Base-by-base conservation (phyloP, 1,139 yeast genomes). In the Oligophagozyma castellii region DNA sequence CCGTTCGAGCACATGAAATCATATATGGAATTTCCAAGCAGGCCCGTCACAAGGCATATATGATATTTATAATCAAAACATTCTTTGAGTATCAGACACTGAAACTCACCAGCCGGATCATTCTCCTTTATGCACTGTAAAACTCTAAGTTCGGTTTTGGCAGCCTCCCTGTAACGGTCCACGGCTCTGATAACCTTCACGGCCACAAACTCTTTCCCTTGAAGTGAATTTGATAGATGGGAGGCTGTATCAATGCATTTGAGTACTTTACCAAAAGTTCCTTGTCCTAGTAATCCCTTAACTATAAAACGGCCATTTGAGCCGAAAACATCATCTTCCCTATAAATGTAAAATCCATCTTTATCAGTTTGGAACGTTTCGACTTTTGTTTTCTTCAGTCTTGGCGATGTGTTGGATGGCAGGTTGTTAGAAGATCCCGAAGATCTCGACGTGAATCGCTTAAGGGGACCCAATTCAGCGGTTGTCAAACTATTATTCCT, bases 251-350 rank as follows among this genome's bases (percentile, higher is more conserved):
- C 86, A 38, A 59, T 59, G 29, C 84, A 79, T 43, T 73, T 73
- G 22, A 84, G 78, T 10, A 92, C 99, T 51, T 86, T 89, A 12
- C 98, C 98, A 60, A 89, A 92, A 0, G 98, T 92, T 5, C 99
- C 99, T 48, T 89, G 96, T 14, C 99, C 99, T 35, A 92, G 60
- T 30, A 83, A 59, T 32, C 74, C 66, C 20, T 68, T 59, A 12
- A 80, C 74, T 15, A 70, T 56, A 44, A 77, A 75, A 29, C 93
- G 61, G 28, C 70, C 71, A 40, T 76, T 70, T 19, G 86, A 77
- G 10, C 48, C 43, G 52, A 77, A 75, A 3, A 55, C 42, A 25
- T 73, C 73, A 35, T 73, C 71, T 10, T 64, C 55, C 32, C 63
- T 69, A 22, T 78, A 73, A 28, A 79, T 67, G 48, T 80, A 83